These are phyloP conservation scores for Batkoa obscura DNA, from an alignment of 371 early-diverging fungal species.

Conservation along the genomic window DNA sequence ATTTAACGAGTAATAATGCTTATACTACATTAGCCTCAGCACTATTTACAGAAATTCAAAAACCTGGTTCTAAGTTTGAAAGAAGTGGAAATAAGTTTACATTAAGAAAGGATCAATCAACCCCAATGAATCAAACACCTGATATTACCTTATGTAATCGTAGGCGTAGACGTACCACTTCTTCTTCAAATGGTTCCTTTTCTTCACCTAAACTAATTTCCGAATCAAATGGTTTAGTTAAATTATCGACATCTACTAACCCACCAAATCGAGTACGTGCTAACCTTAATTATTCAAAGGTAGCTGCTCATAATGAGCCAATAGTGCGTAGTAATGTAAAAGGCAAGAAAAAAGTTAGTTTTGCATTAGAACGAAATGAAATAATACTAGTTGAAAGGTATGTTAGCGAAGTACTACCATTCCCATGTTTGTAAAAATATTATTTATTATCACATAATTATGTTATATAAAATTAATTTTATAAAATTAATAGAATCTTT, in stretches of 20 bases:
- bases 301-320: too few relatives aligned
- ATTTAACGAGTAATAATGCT: background rate
- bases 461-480: too few relatives aligned
- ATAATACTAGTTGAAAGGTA: background rate
- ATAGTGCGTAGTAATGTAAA: too few relatives aligned
- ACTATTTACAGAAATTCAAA: constrained; percentile 3
- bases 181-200: background rate
- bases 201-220: too few relatives aligned
- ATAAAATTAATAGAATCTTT: too few relatives aligned
- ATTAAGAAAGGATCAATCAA: background rate
- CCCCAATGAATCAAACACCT: background rate
- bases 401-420: too few relatives aligned
- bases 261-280: background rate
- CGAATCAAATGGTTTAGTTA: background rate
- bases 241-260: constrained; percentile 2
- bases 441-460: too few relatives aligned
- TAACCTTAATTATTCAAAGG: too few relatives aligned
- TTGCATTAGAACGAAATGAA: background rate
- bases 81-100: constrained; percentile 6
- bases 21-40: background rate
- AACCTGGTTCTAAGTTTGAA: constrained; percentile 1
- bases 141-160: background rate
- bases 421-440: too few relatives aligned
- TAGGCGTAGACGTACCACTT: background rate
- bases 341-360: background rate